Evolutionary conservation across 2,329 filamentous ascomycete species (phyloP), one percentile per base, ranked within the genome.

Genomic region (Bipolaris gigantea): DNA sequence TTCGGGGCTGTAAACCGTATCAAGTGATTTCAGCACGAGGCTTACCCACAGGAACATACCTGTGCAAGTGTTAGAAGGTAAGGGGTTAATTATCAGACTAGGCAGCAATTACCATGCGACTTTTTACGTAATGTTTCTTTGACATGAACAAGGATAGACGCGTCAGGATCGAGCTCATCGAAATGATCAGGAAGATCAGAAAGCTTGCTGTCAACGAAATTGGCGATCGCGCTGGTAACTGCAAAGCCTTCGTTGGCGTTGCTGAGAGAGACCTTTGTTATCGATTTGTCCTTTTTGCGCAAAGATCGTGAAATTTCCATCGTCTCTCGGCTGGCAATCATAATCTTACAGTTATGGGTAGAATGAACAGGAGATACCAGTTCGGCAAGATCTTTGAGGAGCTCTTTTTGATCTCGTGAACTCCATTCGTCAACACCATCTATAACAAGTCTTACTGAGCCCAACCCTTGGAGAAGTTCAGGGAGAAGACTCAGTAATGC

Each of bases 401-500:
- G 15, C 4, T 50, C 25, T 9, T 41, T 48, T 33, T 57, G 54
- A 42, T 50, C 46, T 16, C 15, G 4, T 30, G 2, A 18, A 34
- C 44, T 34, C 43, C 51, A 56, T 27, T 60, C 60, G 46, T 63
- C 56, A 35, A 63, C 30, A 4, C 58, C 58, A 42, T 60, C 60
- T 15, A 62, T 40, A 6, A 62, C 34, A 9, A 62, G 16, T 2
- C 52, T 55, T 10, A 43, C 42, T n/a, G 55, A 55, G 2, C 57
- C 57, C 1, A 60, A n/a, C 4, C 42, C 25, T 46, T 46, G 46
- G 10, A 60, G 21, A 18, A 57, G 44, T 33, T 55, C 42, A 5
- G 49, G 49, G 30, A 60, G 39, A 33, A 60, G 49, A 8, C 27
- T 4, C 42, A 55, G 18, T 13, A 56, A 11, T 48, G 45, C 48